These are phyloP conservation scores for Paradendryphiella salina DNA, from an alignment of 2,329 filamentous ascomycete species.

Conservation along the genomic window DNA sequence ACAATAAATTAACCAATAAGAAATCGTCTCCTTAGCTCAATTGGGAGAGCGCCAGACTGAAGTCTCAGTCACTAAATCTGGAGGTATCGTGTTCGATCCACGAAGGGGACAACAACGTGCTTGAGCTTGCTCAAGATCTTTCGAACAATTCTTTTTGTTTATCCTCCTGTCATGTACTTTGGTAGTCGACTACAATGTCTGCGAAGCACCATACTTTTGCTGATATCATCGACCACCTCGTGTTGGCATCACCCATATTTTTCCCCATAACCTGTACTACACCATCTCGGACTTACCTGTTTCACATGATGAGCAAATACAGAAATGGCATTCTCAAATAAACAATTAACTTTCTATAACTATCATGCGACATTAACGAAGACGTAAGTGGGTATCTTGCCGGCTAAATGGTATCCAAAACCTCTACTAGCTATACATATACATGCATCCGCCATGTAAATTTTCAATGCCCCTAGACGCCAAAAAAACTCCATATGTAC, in stretches of 20 bases:
- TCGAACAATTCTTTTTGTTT: constrained; percentile 18
- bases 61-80: constrained; percentile 38
- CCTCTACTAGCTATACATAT: constrained; percentile 13
- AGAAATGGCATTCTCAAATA: not conserved
- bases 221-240: no score
- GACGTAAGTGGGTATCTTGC: constrained; percentile 18
- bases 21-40: constrained; percentile 37
- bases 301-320: no score
- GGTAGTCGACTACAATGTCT: not conserved
- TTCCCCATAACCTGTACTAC: no score
- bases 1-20: constrained; percentile 6
- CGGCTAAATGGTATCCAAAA: constrained; percentile 19
- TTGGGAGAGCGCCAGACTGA: constrained; percentile 41
- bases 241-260: not conserved
- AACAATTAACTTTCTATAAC: constrained; percentile 1
- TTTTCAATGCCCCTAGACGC: no score
- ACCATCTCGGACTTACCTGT: no score
- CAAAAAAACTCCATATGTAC: not conserved
- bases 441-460: constrained; percentile 7
- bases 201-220: not conserved
- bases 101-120: constrained; percentile 26
- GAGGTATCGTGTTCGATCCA: constrained; percentile 34
- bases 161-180: not conserved
- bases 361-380: constrained; percentile 12
- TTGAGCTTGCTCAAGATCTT: constrained; percentile 13